These are phyloP conservation scores for Elsinoe fawcettii DNA, from an alignment of 2,329 filamentous ascomycete genomes.

Conservation along the genomic window DNA sequence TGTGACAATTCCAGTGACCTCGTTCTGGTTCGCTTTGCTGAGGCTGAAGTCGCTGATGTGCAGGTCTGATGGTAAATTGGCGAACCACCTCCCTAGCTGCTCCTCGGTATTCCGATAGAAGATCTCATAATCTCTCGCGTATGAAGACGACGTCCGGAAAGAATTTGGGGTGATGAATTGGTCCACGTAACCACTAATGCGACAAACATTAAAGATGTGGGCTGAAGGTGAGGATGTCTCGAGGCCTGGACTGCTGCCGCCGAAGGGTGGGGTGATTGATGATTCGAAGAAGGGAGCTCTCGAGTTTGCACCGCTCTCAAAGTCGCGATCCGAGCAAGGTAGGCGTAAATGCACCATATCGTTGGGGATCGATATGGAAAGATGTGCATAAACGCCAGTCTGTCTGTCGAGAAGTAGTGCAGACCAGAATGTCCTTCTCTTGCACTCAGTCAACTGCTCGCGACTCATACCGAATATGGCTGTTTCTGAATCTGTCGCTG, in stretches of 20 bases:
- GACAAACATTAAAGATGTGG: conserved; percentile 27
- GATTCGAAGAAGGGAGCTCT: conserved; percentile 50
- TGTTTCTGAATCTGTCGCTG: conserved; percentile 18
- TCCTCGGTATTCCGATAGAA: conserved; percentile 47
- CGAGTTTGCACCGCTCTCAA: conserved; percentile 53
- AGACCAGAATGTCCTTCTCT: conserved; percentile 64
- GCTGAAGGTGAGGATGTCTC: conserved; percentile 13
- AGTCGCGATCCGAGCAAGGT: conserved; percentile 53
- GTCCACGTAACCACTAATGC: conserved; percentile 59
- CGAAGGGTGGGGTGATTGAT: background rate
- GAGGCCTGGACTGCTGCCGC: background rate
- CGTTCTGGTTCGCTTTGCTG: conserved; percentile 45
- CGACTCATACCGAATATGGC: conserved; percentile 24
- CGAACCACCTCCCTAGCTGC: conserved; percentile 52
- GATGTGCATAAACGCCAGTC: conserved; percentile 48
- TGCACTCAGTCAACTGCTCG: conserved; percentile 53
- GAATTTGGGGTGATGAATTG: conserved; percentile 50
- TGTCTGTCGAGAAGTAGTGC: conserved; percentile 60
- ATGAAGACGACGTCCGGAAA: conserved; percentile 37
- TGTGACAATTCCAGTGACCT: conserved; percentile 52
- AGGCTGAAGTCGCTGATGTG: conserved; percentile 51
- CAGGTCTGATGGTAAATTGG: conserved; percentile 49
- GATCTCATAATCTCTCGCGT: conserved; percentile 40
- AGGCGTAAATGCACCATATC: conserved; percentile 61
- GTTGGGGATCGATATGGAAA: conserved; percentile 48